Evolutionary conservation across 2,329 filamentous ascomycete species (phyloP), one percentile per base, ranked within the genome.

Genomic region (Dactylonectria macrodidyma): DNA sequence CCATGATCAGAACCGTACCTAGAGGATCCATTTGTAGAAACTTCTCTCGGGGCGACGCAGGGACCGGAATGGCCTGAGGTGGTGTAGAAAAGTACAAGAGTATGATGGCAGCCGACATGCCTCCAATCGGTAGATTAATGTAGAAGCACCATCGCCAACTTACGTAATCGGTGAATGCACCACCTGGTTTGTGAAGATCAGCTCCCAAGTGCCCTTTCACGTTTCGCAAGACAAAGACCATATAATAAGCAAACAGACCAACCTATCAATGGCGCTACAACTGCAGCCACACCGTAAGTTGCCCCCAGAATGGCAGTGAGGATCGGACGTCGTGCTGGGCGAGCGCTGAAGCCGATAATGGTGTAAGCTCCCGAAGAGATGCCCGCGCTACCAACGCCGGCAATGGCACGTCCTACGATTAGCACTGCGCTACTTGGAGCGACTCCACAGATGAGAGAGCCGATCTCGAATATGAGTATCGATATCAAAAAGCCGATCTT

Each of bases 71-170:
- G 3, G 57, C 46, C 2, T 51, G 22, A 0, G 11, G 47, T 3
- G 58, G 58, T 6, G 58, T 60, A 19, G 26, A 16, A 16, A 60
- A 60, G 34, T 12, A 60, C 47, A 52, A n/a, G 3, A 60, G 11
- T 14, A 60, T 60, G 22, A 60, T 41, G 11, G 46, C 41, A 6
- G 34, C 58, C 1, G 46, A 24, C 3, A 60, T 22, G 14, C 11
- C 33, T 38, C 58, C 58, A 19, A 60, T 30, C 2, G 58, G 58
- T 5, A 60, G 47, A 14, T 60, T 60, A 46, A 60, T 52, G n/a
- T 60, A 60, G 58, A 60, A 60, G 8, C 46, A 51, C 58, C 47
- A 60, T 41, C 58, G 47, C 58, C 58, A 60, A 7, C 33, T 30
- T 6, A 60, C 19, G 22, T 44, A 34, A 14, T 60, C 58, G n/a